phyloP scores from a whole-genome alignment of 1,139 yeast genomes.

The Blastobotrys arbuscula region DNA sequence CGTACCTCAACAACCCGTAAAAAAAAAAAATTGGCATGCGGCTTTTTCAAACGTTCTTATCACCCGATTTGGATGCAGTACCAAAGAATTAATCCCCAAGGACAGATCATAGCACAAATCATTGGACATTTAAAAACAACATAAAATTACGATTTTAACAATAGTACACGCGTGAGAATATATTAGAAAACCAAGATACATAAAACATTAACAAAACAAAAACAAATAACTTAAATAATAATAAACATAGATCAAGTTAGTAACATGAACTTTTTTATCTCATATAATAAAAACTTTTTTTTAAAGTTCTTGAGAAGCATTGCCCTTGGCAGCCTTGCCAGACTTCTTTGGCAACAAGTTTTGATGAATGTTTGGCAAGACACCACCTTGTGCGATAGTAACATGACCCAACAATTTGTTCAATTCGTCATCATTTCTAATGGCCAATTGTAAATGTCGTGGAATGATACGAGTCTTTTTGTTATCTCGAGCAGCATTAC shows the following conservation, averaged over 20 bases:
- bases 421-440: conserved; percentile 96
- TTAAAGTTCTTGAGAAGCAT: conserved; percentile 36
- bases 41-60: too few relatives aligned
- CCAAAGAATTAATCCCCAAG: too few relatives aligned
- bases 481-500: conserved; percentile 98
- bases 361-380: conserved; percentile 89
- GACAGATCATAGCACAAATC: too few relatives aligned
- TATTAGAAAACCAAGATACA: neutral
- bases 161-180: neutral
- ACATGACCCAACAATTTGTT: conserved; percentile 91
- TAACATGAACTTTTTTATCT: conserved; percentile 4
- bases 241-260: conserved; percentile 6
- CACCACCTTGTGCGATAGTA: conserved; percentile 98
- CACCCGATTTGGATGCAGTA: too few relatives aligned
- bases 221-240: conserved; percentile 2
- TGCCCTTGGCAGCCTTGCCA: conserved; percentile 32
- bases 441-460: conserved; percentile 96
- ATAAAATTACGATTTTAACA: too few relatives aligned
- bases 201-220: conserved; percentile 1
- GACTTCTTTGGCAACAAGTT: conserved; percentile 88
- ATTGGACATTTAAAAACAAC: too few relatives aligned
- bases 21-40: too few relatives aligned
- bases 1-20: too few relatives aligned
- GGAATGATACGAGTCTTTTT: conserved; percentile 98
- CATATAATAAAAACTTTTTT: conserved; percentile 17